These are phyloP conservation scores for Setomelanomma holmii DNA, from an alignment of 2,329 filamentous ascomycete species.

Conservation along the genomic window DNA sequence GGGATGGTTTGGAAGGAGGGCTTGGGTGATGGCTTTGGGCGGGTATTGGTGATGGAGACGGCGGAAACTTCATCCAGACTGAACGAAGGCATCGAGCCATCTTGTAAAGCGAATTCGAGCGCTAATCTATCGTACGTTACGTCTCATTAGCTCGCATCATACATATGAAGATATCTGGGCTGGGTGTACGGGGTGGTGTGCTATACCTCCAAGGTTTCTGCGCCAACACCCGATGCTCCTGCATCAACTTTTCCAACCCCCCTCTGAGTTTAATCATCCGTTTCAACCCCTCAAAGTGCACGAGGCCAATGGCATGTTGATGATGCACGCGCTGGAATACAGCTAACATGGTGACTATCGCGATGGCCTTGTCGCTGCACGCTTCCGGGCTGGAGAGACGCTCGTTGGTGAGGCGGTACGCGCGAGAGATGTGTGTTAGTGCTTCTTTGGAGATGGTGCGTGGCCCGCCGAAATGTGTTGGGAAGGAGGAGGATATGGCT, in stretches of 20 bases:
- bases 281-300: constrained; percentile 12
- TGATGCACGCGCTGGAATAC: constrained; percentile 13
- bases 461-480: background rate
- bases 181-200: too few relatives aligned
- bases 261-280: constrained; percentile 13
- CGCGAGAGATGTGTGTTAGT: constrained; percentile 9
- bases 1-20: background rate
- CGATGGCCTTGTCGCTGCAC: constrained; percentile 8
- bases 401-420: constrained; percentile 5
- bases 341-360: constrained; percentile 14
- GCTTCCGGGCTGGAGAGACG: constrained; percentile 8
- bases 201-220: constrained; percentile 15
- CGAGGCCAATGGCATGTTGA: constrained; percentile 4
- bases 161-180: too few relatives aligned
- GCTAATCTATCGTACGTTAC: constrained; percentile 2
- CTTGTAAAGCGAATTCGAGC: constrained; percentile 13
- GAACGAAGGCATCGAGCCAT: constrained; percentile 3
- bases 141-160: background rate
- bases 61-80: constrained; percentile 1
- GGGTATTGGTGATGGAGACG: background rate
- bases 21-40: background rate
- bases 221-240: constrained; percentile 10
- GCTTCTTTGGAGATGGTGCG: constrained; percentile 1
- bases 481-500: constrained; percentile 12
- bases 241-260: constrained; percentile 8